A percentile compares a stretch with the other conserved stretches of the same genome.
phyloP scores from a whole-genome alignment of 495 filamentous ascomycete species.

The Penicillium maclennaniae region DNA sequence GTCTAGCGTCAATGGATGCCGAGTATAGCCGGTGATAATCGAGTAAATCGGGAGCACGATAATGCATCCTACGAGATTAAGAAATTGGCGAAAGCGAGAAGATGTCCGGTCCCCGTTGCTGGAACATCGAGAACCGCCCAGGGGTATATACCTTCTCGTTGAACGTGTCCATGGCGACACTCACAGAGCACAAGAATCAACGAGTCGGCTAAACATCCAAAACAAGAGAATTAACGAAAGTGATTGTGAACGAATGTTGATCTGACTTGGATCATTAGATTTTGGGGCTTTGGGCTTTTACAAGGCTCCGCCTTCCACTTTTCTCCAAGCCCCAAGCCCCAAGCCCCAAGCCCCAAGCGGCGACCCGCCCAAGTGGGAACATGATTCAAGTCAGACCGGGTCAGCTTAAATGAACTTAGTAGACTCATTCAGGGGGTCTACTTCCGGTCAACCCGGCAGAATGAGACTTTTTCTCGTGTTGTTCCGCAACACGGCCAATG shows the following conservation, averaged over 20 bases:
- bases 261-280: background rate
- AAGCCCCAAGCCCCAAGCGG: background rate
- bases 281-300: background rate
- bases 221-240: conserved; percentile 1
- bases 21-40: conserved; percentile 16
- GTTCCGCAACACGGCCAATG: background rate
- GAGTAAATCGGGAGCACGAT: conserved; percentile 23
- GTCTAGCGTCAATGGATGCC: conserved; percentile 24
- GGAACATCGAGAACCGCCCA: conserved; percentile 12
- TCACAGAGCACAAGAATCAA: background rate
- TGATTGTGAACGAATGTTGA: background rate
- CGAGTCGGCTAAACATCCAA: background rate
- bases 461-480: conserved; percentile 7
- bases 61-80: conserved; percentile 26
- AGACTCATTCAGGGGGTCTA: background rate
- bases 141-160: conserved; percentile 12
- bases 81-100: conserved; percentile 22
- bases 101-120: conserved; percentile 20
- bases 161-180: conserved; percentile 7
- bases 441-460: conserved; percentile 1
- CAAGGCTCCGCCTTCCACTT: background rate
- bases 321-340: background rate
- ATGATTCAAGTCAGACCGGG: background rate
- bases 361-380: background rate
- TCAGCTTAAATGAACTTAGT: background rate